Evolutionary conservation across 2,329 filamentous ascomycete species (phyloP).

Genomic region (Fusarium beomiforme): DNA sequence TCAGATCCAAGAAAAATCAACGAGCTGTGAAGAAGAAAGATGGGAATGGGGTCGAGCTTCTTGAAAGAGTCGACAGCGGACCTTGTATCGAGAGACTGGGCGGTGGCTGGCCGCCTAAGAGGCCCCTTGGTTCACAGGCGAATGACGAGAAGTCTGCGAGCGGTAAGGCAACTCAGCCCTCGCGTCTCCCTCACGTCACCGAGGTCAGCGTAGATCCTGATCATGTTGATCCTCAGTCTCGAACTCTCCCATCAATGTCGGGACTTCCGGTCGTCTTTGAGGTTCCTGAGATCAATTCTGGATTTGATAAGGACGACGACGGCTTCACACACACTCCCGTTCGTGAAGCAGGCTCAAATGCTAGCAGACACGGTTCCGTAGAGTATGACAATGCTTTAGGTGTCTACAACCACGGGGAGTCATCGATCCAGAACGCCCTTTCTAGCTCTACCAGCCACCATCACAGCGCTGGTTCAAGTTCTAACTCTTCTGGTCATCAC

Average conservation of each 20-base stretch:
- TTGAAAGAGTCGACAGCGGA: background rate
- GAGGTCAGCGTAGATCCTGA: background rate
- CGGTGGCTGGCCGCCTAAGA: background rate
- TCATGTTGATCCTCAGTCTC: background rate
- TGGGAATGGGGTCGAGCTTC: background rate
- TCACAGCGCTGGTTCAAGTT: background rate
- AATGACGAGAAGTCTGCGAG: background rate
- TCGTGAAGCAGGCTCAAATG: background rate
- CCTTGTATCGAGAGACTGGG: constrained; percentile 8
- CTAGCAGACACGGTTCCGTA: background rate
- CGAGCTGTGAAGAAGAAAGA: background rate
- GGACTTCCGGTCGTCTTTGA: background rate
- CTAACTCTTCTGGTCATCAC: background rate
- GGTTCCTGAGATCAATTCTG: background rate
- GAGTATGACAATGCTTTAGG: background rate
- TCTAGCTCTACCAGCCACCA: background rate
- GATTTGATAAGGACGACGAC: background rate
- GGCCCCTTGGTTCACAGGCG: background rate
- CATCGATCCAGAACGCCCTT: no score
- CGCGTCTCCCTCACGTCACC: background rate
- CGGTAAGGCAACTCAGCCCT: background rate
- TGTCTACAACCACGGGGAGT: background rate
- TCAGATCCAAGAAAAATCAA: constrained; percentile 21
- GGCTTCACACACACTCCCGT: background rate
- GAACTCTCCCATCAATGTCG: background rate